Conservation (phyloP, 2,329 filamentous ascomycete genomes). For the Pseudogymnoascus sp. region DNA sequence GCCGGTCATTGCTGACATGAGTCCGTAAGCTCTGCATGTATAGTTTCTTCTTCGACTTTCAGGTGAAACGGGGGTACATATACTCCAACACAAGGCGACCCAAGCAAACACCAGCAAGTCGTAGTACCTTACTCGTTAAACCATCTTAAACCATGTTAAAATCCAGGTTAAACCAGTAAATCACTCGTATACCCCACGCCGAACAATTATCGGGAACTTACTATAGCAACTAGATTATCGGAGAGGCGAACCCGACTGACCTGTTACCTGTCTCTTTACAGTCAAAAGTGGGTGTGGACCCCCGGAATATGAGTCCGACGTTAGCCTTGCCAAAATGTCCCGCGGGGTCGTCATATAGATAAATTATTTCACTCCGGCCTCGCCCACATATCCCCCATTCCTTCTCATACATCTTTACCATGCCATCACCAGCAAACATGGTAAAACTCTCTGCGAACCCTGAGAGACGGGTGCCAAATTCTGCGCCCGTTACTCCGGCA, state of each 20-base stretch:
- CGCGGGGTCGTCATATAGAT: constrained; percentile 9
- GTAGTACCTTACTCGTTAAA: background rate
- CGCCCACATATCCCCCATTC: background rate
- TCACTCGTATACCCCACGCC: background rate
- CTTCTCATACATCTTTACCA: background rate
- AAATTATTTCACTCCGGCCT: constrained; percentile 9
- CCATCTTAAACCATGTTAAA: background rate
- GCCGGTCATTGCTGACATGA: too few species aligned
- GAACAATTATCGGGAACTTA: background rate
- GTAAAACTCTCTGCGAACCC: background rate
- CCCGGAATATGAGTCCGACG: constrained; percentile 5
- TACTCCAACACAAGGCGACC: background rate
- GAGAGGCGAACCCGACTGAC: background rate
- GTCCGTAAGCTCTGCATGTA: background rate
- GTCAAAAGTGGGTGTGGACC: background rate
- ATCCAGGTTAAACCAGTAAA: background rate
- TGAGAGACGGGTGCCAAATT: constrained; percentile 1
- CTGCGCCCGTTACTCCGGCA: background rate
- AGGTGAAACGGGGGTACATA: background rate
- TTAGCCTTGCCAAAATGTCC: constrained; percentile 8
- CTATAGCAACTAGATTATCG: background rate
- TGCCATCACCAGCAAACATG: constrained; percentile 4
- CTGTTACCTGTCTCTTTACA: background rate
- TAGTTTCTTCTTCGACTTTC: background rate
- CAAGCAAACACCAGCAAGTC: background rate